Evolutionary conservation across 805 yeast species (phyloP).

Genomic region (Priceomyces carsonii): DNA sequence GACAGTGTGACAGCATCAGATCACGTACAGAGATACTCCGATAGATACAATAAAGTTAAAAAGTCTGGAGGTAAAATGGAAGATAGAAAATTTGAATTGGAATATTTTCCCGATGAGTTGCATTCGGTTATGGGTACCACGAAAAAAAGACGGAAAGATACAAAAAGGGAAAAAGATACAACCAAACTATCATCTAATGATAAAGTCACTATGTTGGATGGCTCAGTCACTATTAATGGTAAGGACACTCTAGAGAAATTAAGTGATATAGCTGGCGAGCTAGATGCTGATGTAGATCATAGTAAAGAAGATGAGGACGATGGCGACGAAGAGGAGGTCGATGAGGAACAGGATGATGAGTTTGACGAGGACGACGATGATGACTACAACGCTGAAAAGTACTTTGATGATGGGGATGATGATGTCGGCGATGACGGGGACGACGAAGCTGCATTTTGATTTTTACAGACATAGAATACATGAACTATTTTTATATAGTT

Average conservation of each 20-base stretch:
- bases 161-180: slow-evolving; percentile 32
- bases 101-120: slow-evolving; percentile 77
- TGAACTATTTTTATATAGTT: too few relatives aligned
- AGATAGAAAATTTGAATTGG: slow-evolving; percentile 73
- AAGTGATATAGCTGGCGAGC: slow-evolving; percentile 45
- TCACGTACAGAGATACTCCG: slow-evolving; percentile 81
- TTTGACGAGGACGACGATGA: slow-evolving; percentile 75
- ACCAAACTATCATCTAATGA: too few relatives aligned
- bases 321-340: slow-evolving; percentile 44
- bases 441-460: slow-evolving; percentile 68
- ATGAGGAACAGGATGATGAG: slow-evolving; percentile 65
- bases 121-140: slow-evolving; percentile 67
- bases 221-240: too few relatives aligned
- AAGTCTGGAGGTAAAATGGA: slow-evolving; percentile 70
- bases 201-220: too few relatives aligned
- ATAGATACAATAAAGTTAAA: slow-evolving; percentile 69
- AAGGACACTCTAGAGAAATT: slow-evolving; percentile 44
- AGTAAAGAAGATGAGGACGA: slow-evolving; percentile 21
- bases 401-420: slow-evolving; percentile 69
- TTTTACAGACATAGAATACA: too few relatives aligned
- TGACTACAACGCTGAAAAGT: slow-evolving; percentile 78
- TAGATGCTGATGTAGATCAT: slow-evolving; percentile 39
- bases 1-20: slow-evolving; percentile 36
- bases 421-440: slow-evolving; percentile 63
- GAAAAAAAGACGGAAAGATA: slow-evolving; percentile 51